Evolutionary conservation across 768 basidiomycete genomes (phyloP).

Genomic region (Neoboletus magnificus): DNA sequence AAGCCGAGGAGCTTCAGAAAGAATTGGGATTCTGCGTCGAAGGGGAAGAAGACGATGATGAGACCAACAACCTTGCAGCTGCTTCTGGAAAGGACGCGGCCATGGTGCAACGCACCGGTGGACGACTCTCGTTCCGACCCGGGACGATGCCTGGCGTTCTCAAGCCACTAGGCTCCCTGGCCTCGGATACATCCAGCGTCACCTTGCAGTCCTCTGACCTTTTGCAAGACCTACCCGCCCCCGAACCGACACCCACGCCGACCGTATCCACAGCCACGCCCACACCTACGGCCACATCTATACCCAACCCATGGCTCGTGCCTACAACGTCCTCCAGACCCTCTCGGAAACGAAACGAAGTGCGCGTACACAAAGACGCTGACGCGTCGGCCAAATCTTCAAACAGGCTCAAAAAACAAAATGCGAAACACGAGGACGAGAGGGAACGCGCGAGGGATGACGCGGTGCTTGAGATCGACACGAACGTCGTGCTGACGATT

Average conservation of each 20-base stretch:
- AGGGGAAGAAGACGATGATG: slow-evolving; percentile 4
- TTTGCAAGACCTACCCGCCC: slow-evolving; percentile 32
- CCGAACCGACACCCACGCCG: neutral
- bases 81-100: slow-evolving; percentile 33
- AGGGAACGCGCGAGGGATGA: slow-evolving; percentile 66
- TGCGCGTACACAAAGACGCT: slow-evolving; percentile 67
- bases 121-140: slow-evolving; percentile 62
- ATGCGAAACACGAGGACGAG: slow-evolving; percentile 53
- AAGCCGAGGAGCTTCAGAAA: slow-evolving; percentile 68
- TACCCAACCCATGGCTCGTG: slow-evolving; percentile 81
- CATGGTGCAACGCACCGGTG: slow-evolving; percentile 57
- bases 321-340: slow-evolving; percentile 41
- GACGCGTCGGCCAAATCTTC: slow-evolving; percentile 60
- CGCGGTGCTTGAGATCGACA: slow-evolving; percentile 72
- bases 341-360: slow-evolving; percentile 69
- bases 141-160: slow-evolving; percentile 30
- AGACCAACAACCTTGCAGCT: slow-evolving; percentile 26
- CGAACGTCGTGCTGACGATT: slow-evolving; percentile 15
- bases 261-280: no score
- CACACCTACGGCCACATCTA: slow-evolving; percentile 10
- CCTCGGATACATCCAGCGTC: slow-evolving; percentile 63
- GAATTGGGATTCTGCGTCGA: slow-evolving; percentile 55
- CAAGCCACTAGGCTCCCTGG: slow-evolving; percentile 31
- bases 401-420: slow-evolving; percentile 69
- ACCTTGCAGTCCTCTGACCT: slow-evolving; percentile 61